Evolutionary conservation across 352 stramenopile species (phyloP), one percentile per base, ranked within the genome.

Genomic region (Phytophthora lateralis): DNA sequence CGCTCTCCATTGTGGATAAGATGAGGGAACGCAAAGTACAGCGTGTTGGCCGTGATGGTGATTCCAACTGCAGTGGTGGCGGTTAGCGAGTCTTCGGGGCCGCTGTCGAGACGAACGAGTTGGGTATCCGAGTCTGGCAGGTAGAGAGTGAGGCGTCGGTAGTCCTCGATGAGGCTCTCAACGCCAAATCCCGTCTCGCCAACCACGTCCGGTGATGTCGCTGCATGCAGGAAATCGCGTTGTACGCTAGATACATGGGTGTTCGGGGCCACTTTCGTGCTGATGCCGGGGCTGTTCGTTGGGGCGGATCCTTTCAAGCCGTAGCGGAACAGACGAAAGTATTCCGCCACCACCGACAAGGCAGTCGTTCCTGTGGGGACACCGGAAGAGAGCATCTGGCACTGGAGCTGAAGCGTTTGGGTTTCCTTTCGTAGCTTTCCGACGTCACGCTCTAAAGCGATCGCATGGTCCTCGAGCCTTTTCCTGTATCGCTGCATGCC

Each of bases 291-390:
- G 6, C 3, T 14, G n/a, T 8, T 24, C 21, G 12, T 18, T 24
- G 7, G 1, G 9, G 27, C 12, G 7, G 20, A 14, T 9, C 24
- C 11, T 17, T 29, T 44, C 11, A 21, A 20, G 14, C 52, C 41
- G 41, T 50, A 35, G 6, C 5, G 39, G 34, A 60, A 50, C 2
- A 60, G 30, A 2, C 52, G 41, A 18, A 17, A 60, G 5, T 52
- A 38, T 24, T 52, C 32, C 9, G 18, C 41, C 9, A 17, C 34
- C 34, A 39, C 34, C 2, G 15, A 8, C 34, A 39, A 39, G 11
- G 12, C 2, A n/a, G 34, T 39, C 15, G 34, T 39, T 15, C 4
- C 4, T 15, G 14, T 39, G 9, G 34, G 34, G 34, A 39, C 11
- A 6, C 17, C 34, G n/a, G 52, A 4, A 38, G 14, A 11, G 15